Evolutionary conservation across 805 yeast genomes (phyloP), one percentile per base, ranked within the genome.

Genomic region (Lipomyces japonicus): DNA sequence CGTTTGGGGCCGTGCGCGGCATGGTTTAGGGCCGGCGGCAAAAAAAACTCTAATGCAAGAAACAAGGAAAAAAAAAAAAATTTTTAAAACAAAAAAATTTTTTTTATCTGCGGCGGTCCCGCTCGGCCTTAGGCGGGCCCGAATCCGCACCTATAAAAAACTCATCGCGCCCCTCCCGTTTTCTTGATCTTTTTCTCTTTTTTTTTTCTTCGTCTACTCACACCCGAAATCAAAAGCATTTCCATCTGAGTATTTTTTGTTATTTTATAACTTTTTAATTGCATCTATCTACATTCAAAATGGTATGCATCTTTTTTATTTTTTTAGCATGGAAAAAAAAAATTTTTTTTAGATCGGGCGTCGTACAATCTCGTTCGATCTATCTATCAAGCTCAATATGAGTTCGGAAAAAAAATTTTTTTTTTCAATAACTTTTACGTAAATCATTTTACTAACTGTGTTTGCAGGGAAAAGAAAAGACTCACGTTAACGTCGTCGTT

Each of bases 401-500:
- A 7, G 22, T 25, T 18, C 50, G 36, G n/a, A 34, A 19, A 34
- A 34, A 34, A 34, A 34, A 34, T 34, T 41, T 42, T 23, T 7
- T 42, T 14, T 34, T 34, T 6, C 16, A 19, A 19, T n/a, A n/a
- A n/a, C n/a, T n/a, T 44, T 39, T 39, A 16, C 6, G 37, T n/a
- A 7, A 24, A 38, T 21, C 28, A 19, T 16, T 45, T 18, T 23
- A 25, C 51, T 47, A 32, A 34, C 42, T 39, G 9, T 21, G 21
- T 26, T 1, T 21, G 30, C 44, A 55, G 59, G 59, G 59, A 39
- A 55, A 55, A 30, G 59, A 55, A 21, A 57, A 91, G 85, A 71
- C 80, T 78, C 97, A 91, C 86, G 86, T 91, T 81, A 91, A 91
- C 96, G 95, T 91, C 80, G 98, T 93, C 77, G 97, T 93, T 75